These are phyloP conservation scores for Stagonosporopsis vannaccii DNA, from an alignment of 2,329 filamentous ascomycete genomes.

Conservation along the genomic window DNA sequence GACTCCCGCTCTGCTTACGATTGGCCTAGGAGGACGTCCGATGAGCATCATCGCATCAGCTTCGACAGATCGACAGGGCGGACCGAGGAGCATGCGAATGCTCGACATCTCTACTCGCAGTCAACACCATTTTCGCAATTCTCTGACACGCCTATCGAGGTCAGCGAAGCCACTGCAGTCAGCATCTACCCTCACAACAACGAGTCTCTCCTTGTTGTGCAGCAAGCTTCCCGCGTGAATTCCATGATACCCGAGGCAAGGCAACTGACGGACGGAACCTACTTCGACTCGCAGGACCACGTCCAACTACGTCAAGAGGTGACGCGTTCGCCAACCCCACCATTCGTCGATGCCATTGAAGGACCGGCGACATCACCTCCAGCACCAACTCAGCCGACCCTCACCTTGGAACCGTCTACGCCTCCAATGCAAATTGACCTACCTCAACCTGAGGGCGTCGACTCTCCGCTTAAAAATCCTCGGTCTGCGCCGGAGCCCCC, in stretches of 20 bases:
- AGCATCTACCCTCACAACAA: conserved; percentile 70
- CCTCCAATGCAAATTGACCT: conserved; percentile 43
- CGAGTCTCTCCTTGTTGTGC: conserved; percentile 68
- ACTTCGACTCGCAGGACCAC: conserved; percentile 27
- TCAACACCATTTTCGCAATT: conserved; percentile 59
- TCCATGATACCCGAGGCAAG: conserved; percentile 30
- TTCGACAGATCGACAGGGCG: conserved; percentile 48
- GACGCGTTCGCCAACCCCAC: conserved; percentile 33
- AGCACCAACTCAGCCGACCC: conserved; percentile 31
- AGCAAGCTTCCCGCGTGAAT: conserved; percentile 53
- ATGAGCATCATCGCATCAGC: conserved; percentile 46
- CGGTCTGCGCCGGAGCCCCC: conserved; percentile 65
- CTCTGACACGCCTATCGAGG: conserved; percentile 62
- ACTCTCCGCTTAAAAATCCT: conserved; percentile 67
- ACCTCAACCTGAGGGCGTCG: conserved; percentile 46
- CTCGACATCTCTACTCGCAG: conserved; percentile 57
- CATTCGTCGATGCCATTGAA: conserved; percentile 36
- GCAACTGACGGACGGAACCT: conserved; percentile 25
- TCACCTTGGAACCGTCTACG: conserved; percentile 47
- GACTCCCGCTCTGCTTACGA: conserved; percentile 44
- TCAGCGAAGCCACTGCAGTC: conserved; percentile 67
- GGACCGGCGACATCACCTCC: conserved; percentile 10
- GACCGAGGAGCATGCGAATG: conserved; percentile 49
- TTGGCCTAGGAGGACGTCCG: conserved; percentile 38
- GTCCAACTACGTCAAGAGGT: conserved; percentile 27